Conservation (phyloP, 78 protist species). For the Parvularia atlantis region DNA sequence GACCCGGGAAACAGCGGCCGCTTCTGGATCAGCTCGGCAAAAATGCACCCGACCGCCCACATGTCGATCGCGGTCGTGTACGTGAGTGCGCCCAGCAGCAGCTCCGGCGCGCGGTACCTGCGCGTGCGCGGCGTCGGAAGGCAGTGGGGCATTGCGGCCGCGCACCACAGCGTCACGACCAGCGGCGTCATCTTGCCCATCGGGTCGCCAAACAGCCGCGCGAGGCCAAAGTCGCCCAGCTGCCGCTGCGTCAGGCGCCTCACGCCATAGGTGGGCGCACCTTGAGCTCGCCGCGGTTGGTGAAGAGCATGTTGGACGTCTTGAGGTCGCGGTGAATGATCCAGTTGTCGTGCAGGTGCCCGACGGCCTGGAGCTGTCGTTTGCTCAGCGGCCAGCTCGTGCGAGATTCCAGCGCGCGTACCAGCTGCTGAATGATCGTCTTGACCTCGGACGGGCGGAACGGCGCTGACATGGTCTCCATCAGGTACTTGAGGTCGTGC, state of each 20-base stretch:
- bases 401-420: too few relatives aligned
- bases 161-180: slow-evolving; percentile 77
- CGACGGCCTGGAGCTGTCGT: slow-evolving; percentile 24
- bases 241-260: too few relatives aligned
- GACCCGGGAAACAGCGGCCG: slow-evolving; percentile 21
- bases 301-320: slow-evolving; percentile 13
- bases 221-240: slow-evolving; percentile 18
- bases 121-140: too few relatives aligned
- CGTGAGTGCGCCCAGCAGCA: slow-evolving; percentile 30
- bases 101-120: slow-evolving; percentile 77
- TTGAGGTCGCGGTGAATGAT: slow-evolving; percentile 22
- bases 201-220: slow-evolving; percentile 10
- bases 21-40: slow-evolving; percentile 18
- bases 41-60: slow-evolving; percentile 45
- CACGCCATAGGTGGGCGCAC: too few relatives aligned
- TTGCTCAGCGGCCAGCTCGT: too few relatives aligned
- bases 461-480: not conserved
- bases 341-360: slow-evolving; percentile 24
- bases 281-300: slow-evolving; percentile 12
- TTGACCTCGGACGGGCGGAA: slow-evolving; percentile 17
- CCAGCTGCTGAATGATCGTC: slow-evolving; percentile 26
- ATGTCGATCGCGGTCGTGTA: slow-evolving; percentile 49
- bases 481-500: slow-evolving; percentile 14
- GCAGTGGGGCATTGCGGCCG: too few relatives aligned
- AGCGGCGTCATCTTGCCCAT: slow-evolving; percentile 3